These are phyloP conservation scores for Helenozyma rhizophorensis DNA, from an alignment of 805 yeast genomes.

Conservation along the genomic window DNA sequence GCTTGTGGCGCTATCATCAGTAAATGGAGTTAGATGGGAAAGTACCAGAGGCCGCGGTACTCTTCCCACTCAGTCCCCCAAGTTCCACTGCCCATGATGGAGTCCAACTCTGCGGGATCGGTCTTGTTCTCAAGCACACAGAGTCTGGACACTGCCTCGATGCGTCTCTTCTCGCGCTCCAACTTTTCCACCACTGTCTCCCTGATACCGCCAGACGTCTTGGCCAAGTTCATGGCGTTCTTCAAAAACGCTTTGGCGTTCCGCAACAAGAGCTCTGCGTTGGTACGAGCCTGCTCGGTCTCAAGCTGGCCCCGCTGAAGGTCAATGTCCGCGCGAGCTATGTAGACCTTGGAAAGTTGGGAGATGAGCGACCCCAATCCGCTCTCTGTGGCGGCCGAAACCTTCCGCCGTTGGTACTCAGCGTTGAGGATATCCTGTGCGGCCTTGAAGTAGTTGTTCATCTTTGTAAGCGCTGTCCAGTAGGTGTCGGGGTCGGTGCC, in stretches of 20 bases:
- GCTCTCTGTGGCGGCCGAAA: constrained; percentile 8
- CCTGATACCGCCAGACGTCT: constrained; percentile 47
- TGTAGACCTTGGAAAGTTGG: constrained; percentile 38
- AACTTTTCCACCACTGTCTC: constrained; percentile 44
- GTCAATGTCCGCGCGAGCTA: constrained; percentile 53
- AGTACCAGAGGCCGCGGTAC: constrained; percentile 25
- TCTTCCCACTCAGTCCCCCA: constrained; percentile 29
- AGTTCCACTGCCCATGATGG: constrained; percentile 22
- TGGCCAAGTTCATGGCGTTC: constrained; percentile 43
- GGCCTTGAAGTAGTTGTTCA: constrained; percentile 33
- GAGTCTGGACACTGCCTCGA: constrained; percentile 43
- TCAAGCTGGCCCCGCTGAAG: constrained; percentile 40
- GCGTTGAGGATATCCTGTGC: constrained; percentile 32
- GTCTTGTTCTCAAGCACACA: constrained; percentile 38
- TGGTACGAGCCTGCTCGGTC: constrained; percentile 25
- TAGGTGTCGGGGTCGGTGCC: constrained; percentile 13
- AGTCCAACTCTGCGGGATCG: constrained; percentile 3
- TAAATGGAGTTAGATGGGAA: constrained; percentile 7
- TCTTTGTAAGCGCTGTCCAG: constrained; percentile 39
- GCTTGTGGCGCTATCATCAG: not conserved
- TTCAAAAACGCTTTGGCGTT: constrained; percentile 43
- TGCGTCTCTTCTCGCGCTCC: constrained; percentile 35
- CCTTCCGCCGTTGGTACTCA: not conserved
- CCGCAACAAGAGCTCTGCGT: constrained; percentile 25
- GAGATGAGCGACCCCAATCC: constrained; percentile 30